A percentile compares a stretch with the other conserved stretches of the same genome.
Evolutionary conservation across 495 filamentous ascomycete genomes (phyloP).

Genomic region (Schizothecium vesticola): DNA sequence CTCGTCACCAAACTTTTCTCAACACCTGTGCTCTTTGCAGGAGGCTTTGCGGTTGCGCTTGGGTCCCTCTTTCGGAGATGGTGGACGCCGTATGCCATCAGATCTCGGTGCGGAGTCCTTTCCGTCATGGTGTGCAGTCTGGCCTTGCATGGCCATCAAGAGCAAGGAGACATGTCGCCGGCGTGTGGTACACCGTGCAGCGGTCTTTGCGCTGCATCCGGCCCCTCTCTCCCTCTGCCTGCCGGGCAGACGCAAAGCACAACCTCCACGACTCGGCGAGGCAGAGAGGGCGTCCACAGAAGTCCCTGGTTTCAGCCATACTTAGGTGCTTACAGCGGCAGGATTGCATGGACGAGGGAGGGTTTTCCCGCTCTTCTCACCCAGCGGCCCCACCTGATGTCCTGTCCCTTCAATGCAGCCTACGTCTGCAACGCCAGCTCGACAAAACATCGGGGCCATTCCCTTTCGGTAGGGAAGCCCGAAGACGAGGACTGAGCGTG

Average conservation of each 20-base stretch:
- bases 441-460: slow-evolving; percentile 7
- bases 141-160: slow-evolving; percentile 2
- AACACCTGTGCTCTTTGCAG: slow-evolving; percentile 8
- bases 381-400: slow-evolving; percentile 2
- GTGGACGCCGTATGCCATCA: background rate
- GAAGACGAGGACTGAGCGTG: slow-evolving; percentile 10
- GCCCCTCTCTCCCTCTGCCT: background rate
- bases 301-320: slow-evolving; percentile 12
- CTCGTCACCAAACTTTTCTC: slow-evolving; percentile 6
- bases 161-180: slow-evolving; percentile 1
- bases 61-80: background rate
- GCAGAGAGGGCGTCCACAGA: background rate
- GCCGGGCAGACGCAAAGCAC: background rate
- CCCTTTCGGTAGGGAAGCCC: slow-evolving; percentile 4
- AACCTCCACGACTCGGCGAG: background rate
- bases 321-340: background rate
- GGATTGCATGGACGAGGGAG: slow-evolving; percentile 2
- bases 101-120: background rate
- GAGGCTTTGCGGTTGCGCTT: background rate
- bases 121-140: background rate
- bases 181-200: slow-evolving; percentile 1
- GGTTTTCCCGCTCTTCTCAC: background rate
- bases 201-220: slow-evolving; percentile 1
- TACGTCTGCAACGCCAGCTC: background rate
- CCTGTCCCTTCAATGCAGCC: background rate